Percentiles rank a stretch among this genome's conserved stretches.
These are phyloP conservation scores for Lobosporangium transversale DNA, from an alignment of 192 early-diverging fungal genomes.

Conservation along the genomic window DNA sequence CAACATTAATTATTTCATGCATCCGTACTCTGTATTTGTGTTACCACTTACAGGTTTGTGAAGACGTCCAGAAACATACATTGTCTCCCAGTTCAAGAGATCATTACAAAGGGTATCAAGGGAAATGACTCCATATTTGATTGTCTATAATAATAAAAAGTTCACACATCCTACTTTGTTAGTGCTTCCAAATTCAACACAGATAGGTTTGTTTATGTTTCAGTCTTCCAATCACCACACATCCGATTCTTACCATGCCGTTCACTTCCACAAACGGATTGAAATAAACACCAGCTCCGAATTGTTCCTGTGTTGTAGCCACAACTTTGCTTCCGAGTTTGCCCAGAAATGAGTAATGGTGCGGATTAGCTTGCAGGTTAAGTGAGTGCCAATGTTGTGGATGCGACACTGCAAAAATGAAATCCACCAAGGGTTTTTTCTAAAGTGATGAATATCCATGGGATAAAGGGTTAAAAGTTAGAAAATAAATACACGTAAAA, in stretches of 20 bases:
- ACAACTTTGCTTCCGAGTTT: slow-evolving; percentile 79
- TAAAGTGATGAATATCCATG: slow-evolving; percentile 3
- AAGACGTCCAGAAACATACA: slow-evolving; percentile 96
- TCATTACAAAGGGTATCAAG: slow-evolving; percentile 89
- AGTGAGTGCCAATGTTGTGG: slow-evolving; percentile 97
- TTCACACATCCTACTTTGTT: background rate
- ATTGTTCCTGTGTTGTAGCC: slow-evolving; percentile 77
- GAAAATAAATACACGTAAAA: background rate
- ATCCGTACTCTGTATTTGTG: too few relatives aligned
- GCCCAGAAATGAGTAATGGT: slow-evolving; percentile 91
- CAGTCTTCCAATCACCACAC: too few relatives aligned
- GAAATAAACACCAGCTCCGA: slow-evolving; percentile 95
- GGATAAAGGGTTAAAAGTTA: background rate
- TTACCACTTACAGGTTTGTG: slow-evolving; percentile 89
- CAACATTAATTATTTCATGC: too few relatives aligned
- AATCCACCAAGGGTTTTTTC: slow-evolving; percentile 90
- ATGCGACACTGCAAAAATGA: slow-evolving; percentile 95
- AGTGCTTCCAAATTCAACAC: too few relatives aligned
- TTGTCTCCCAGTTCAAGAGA: slow-evolving; percentile 91
- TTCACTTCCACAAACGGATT: slow-evolving; percentile 93
- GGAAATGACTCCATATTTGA: slow-evolving; percentile 98
- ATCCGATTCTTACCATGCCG: slow-evolving; percentile 82
- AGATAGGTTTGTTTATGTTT: too few relatives aligned
- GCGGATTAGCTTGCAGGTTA: slow-evolving; percentile 90
- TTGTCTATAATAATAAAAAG: slow-evolving; percentile 52